Evolutionary conservation across 768 basidiomycete genomes (phyloP).

Genomic region (Baorangia bicolor): DNA sequence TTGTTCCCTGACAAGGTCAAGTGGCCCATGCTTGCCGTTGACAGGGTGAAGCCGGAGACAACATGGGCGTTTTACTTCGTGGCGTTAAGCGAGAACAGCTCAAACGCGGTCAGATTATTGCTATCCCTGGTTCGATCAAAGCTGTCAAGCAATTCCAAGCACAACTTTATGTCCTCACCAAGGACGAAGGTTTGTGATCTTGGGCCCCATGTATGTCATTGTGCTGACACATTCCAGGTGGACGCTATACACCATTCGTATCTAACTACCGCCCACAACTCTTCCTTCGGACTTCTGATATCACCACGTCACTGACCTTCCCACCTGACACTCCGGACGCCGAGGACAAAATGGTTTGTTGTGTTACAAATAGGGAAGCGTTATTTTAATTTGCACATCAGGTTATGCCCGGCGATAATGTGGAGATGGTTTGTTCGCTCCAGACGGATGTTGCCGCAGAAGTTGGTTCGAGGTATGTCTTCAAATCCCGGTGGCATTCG

Average conservation of each 20-base stretch:
- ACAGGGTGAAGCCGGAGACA: constrained; percentile 96
- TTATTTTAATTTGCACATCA: constrained; percentile 27
- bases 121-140: constrained; percentile 87
- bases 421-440: constrained; percentile 86
- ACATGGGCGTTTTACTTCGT: constrained; percentile 97
- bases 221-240: constrained; percentile 39
- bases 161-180: constrained; percentile 68
- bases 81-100: constrained; percentile 97
- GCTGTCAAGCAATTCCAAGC: constrained; percentile 94
- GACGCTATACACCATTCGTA: constrained; percentile 91
- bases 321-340: constrained; percentile 80
- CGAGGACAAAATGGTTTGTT: constrained; percentile 79
- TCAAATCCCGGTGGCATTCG: not conserved
- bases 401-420: constrained; percentile 98
- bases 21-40: constrained; percentile 4
- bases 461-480: constrained; percentile 69
- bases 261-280: constrained; percentile 92
- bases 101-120: constrained; percentile 88
- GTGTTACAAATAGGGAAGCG: not conserved
- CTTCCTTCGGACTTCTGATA: constrained; percentile 93
- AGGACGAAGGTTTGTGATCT: constrained; percentile 40
- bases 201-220: constrained; percentile 44
- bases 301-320: constrained; percentile 83
- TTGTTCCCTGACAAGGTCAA: not conserved
- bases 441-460: constrained; percentile 87